Conservation (phyloP, 2,329 filamentous ascomycete species). For the Trichoderma sp. region DNA sequence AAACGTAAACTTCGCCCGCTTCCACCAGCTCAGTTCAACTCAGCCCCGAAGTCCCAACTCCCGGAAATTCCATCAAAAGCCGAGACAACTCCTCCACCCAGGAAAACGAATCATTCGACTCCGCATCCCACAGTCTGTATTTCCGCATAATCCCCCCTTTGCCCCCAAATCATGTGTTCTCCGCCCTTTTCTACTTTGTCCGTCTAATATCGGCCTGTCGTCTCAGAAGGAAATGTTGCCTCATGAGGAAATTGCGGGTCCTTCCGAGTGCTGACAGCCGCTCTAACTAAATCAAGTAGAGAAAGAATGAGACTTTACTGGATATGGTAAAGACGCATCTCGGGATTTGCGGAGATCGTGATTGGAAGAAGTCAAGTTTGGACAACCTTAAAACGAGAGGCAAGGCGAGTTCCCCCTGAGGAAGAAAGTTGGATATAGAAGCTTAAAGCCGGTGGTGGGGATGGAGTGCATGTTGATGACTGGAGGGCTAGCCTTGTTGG, state of each 20-base stretch:
- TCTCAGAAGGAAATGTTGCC: background rate
- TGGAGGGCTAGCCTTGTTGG: background rate
- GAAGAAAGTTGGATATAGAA: background rate
- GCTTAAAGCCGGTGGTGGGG: background rate
- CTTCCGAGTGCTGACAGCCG: background rate
- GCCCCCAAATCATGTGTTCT: background rate
- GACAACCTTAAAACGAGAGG: background rate
- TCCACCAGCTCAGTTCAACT: no score
- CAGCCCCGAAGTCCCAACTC: background rate
- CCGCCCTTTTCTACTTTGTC: background rate
- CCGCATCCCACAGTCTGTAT: background rate
- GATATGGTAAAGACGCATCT: background rate
- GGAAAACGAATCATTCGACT: background rate
- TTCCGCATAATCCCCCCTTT: no score
- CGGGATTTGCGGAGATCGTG: background rate
- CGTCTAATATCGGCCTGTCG: background rate
- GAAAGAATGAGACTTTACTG: background rate
- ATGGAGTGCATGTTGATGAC: background rate
- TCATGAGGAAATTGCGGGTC: background rate
- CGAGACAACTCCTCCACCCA: background rate
- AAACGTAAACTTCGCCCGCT: no score
- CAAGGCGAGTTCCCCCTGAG: background rate
- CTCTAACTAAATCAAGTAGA: background rate
- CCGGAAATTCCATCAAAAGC: background rate
- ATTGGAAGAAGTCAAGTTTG: background rate